phyloP scores from a whole-genome alignment of 352 stramenopile species.

The Thraustochytrium sp. region DNA sequence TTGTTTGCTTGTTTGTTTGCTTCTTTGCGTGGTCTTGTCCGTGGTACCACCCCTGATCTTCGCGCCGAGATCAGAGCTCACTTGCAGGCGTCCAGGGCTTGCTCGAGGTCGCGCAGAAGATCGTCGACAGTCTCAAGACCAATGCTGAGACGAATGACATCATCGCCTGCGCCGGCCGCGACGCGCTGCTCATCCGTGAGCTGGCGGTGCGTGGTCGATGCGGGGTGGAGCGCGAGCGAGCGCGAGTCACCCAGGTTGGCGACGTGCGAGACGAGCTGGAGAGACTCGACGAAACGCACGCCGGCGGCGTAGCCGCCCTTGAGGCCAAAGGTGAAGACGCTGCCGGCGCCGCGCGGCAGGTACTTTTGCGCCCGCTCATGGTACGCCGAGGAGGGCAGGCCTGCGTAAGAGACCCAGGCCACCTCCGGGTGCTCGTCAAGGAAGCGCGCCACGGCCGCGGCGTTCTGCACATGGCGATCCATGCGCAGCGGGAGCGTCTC shows the following conservation, averaged over 20 bases:
- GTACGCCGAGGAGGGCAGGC: slow-evolving; percentile 66
- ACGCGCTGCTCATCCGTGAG: slow-evolving; percentile 83
- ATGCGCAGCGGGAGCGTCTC: slow-evolving; percentile 73
- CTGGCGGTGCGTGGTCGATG: slow-evolving; percentile 86
- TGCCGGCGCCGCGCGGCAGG: slow-evolving; percentile 47
- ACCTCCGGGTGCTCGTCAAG: slow-evolving; percentile 74
- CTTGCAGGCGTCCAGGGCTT: slow-evolving; percentile 60
- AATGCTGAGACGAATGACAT: slow-evolving; percentile 85
- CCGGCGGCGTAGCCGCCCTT: slow-evolving; percentile 58
- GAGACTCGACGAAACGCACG: slow-evolving; percentile 58
- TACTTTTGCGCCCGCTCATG: slow-evolving; percentile 61
- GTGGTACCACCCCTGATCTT: background rate
- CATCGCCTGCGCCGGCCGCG: slow-evolving; percentile 80
- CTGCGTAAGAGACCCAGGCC: slow-evolving; percentile 82
- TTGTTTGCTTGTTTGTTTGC: too few relatives aligned
- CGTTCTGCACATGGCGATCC: slow-evolving; percentile 67
- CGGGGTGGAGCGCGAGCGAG: slow-evolving; percentile 78
- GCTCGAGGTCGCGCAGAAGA: slow-evolving; percentile 83
- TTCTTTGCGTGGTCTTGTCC: too few relatives aligned
- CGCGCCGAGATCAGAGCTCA: background rate
- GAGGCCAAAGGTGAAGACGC: slow-evolving; percentile 65
- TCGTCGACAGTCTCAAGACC: slow-evolving; percentile 86
- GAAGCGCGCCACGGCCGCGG: slow-evolving; percentile 74
- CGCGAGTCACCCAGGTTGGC: slow-evolving; percentile 82
- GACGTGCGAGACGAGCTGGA: slow-evolving; percentile 86